Evolutionary conservation across 2,329 filamentous ascomycete species (phyloP), one percentile per base, ranked within the genome.

Genomic region (Talaromyces sp.): DNA sequence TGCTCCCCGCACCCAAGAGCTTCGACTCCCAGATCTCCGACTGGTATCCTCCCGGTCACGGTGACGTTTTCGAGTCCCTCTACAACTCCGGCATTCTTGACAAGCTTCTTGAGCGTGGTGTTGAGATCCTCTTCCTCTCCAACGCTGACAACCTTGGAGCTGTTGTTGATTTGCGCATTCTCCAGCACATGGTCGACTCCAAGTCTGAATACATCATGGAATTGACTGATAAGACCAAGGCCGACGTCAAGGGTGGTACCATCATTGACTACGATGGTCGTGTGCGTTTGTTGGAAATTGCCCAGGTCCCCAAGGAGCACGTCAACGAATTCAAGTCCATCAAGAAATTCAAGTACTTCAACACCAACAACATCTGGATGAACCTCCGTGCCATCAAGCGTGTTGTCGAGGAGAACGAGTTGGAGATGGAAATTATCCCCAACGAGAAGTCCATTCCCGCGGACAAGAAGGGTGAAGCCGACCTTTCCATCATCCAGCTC

Each of bases 301-400:
- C 95, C 14, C 95, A 99, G 86, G 95, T 99, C 41, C 95, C 95
- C 82, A 99, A 98, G 89, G 92, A 99, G 86, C 95, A 99, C 83
- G 92, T 95, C 80, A 98, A 99, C 84, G 95, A 99, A 85, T 99
- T 99, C 92, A 99, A 99, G 89, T 97, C 93, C 58, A 99, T 99
- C 87, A 99, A 99, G 90, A 99, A 99, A 87, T 99, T 99, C 90
- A 97, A 96, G 87, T 99, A 99, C 89, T 99, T 99, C 90, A 99
- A 99, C 89, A 99, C 95, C 82, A 99, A 99, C 91, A 99, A 99
- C 88, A 97, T 99, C 83, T 99, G 95, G 95, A 91, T 99, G 86
- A 97, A 97, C 84, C 87, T 97, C 74, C 89, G 92, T 78, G 95
- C 95, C 72, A 91, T 99, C 83, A 98, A 98, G 90, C 93, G 95